Percentiles rank a stretch among this genome's conserved stretches.
Evolutionary conservation across 441 rosid genomes (phyloP).

Genomic region (Euphorbia schlechtendalii): DNA sequence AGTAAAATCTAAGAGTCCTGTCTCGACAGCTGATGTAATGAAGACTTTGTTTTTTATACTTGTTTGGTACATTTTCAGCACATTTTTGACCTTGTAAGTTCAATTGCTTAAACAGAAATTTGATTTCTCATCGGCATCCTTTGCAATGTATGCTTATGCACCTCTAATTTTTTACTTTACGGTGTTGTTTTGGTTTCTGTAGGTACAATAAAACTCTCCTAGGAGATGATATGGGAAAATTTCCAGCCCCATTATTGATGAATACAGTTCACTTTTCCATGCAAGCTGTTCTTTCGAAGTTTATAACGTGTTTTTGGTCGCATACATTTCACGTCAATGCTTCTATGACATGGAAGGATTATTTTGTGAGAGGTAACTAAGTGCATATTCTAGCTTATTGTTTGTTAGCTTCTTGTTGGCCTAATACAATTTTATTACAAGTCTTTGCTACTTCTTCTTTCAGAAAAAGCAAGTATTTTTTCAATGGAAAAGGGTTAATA

Average conservation of each 20-base stretch:
- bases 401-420: too few relatives aligned
- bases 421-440: neutral
- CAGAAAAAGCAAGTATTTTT: neutral
- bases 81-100: conserved; percentile 96
- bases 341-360: conserved; percentile 80
- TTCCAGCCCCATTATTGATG: conserved; percentile 97
- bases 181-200: conserved; percentile 12
- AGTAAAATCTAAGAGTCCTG: conserved; percentile 17
- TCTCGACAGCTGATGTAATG: conserved; percentile 68
- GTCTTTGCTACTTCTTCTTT: neutral
- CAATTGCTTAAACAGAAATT: conserved; percentile 9
- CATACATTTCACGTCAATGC: conserved; percentile 55
- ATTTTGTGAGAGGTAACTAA: conserved; percentile 64
- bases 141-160: neutral
- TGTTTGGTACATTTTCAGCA: conserved; percentile 98
- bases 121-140: neutral
- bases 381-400: neutral
- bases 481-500: neutral
- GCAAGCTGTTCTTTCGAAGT: conserved; percentile 84
- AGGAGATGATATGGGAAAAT: conserved; percentile 93
- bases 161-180: too few relatives aligned
- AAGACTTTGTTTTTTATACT: conserved; percentile 90
- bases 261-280: conserved; percentile 84
- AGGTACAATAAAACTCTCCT: conserved; percentile 96
- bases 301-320: conserved; percentile 87